Evolutionary conservation across 306 rosid species (phyloP), one percentile per base, ranked within the genome.

Genomic region (Pterocarpus macrocarpus): DNA sequence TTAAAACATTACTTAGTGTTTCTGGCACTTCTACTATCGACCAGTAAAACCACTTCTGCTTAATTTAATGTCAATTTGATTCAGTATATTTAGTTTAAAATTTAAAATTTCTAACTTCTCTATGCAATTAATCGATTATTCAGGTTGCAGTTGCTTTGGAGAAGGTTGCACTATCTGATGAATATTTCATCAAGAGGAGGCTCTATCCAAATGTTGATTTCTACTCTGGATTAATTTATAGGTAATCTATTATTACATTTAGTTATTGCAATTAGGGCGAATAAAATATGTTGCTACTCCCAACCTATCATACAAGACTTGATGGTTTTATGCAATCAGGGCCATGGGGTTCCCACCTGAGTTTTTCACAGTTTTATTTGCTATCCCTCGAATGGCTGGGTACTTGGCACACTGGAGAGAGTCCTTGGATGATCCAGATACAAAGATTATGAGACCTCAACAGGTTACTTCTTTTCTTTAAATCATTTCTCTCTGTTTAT

Each of bases 361-460:
- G 71, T 94, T 83, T 90, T 94, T 94, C 91, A 88, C 98, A 0
- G 97, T 92, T 69, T 80, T 92, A 76, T 92, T 94, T 57, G 98
- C 98, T 15, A 90, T 92, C 88, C 98, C 98, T 68, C 88, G 97
- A 75, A 94, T 94, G 97, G 97, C 94, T 77, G 98, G 98, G 57
- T 94, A 92, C 85, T 87, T 94, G 80, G 88, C 98, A 8, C 98
- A 94, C 86, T 94, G 97, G 98, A 88, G 91, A 74, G 97, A 94
- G 85, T 94, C 98, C 61, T 81, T 94, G 43, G 97, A 92, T 82
- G 98, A 92, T 80, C 94, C 97, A 11, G 97, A 94, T 80, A 94
- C 95, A 7, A 94, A 91, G 90, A 94, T 94, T 49, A 91, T 94
- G 90, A 90, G 98, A 79, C 97, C 97, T n/a, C 97, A 91, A 75